Evolutionary conservation across 129 eudicot genomes (phyloP), one percentile per base, ranked within the genome.

Genomic region (Escallonia herrerae): DNA sequence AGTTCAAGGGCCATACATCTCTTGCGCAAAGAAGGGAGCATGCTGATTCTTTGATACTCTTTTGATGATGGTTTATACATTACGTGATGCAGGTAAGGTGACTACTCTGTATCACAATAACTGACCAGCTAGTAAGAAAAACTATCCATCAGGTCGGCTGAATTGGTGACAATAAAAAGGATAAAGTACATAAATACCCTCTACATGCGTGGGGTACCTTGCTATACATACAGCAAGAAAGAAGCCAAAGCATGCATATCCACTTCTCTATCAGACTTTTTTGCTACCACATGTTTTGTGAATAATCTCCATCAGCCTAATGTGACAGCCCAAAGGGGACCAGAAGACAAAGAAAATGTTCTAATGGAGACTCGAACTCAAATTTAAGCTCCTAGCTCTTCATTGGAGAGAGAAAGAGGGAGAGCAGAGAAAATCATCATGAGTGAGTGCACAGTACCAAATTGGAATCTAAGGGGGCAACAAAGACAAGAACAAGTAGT

Each of bases 311-410:
- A 66, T 66, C 62, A 66, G 15, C 62, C 71, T 15, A 54, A 54
- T 52, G 59, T 66, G 71, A n/a, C 62, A 53, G 41, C 37, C 45
- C 42, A 54, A 41, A 65, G 62, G 71, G 71, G 59, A 56, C 70
- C 43, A 44, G 15, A 40, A 9, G 61, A 66, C 62, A 66, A 42
- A 40, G 62, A 66, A 54, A 22, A 22, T 22, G 33, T 22, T 22
- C 40, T 66, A 10, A 66, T 60, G 41, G 42, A 41, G 71, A 53
- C 15, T 66, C 52, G 42, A 53, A 38, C 51, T 45, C 51, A 63
- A 41, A 42, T 47, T 54, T 49, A 41, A 51, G 41, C 69, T 52
- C 15, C 44, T 42, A 10, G 14, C 42, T 37, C 37, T 65, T 40
- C 46, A 49, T 42, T 65, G 10, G 69, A 38, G 15, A 44, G 58